Conservation (phyloP, 306 rosid genomes). For the Oxytropis ochrocephala region DNA sequence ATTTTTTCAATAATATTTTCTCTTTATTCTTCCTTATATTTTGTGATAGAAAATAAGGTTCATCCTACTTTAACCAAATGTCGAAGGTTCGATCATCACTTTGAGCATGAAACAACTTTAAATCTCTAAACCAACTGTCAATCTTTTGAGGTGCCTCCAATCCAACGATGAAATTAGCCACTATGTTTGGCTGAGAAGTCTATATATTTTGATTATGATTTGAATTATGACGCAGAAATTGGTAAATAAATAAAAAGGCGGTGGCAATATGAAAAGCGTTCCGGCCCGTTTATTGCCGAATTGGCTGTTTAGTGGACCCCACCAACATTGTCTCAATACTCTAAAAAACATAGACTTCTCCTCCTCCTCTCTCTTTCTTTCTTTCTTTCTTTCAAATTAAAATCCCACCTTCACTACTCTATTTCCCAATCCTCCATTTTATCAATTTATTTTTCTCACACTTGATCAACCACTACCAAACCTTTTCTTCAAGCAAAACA, state of each 20-base stretch:
- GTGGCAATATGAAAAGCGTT: constrained; percentile 24
- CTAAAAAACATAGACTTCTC: neutral
- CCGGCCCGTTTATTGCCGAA: constrained; percentile 5
- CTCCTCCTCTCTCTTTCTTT: neutral
- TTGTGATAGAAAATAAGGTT: too few species aligned
- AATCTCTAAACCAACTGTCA: too few species aligned
- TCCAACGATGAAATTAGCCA: too few species aligned
- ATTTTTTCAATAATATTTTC: too few species aligned
- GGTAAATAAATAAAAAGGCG: constrained; percentile 26
- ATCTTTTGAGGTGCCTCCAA: too few species aligned
- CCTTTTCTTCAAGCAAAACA: constrained; percentile 23
- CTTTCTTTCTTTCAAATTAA: constrained; percentile 6
- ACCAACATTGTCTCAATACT: constrained; percentile 8
- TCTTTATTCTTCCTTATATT: too few species aligned
- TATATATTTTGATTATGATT: neutral
- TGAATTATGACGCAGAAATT: neutral
- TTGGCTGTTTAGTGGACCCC: constrained; percentile 28
- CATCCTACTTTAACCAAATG: too few species aligned
- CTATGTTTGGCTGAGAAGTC: too few species aligned
- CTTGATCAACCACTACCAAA: neutral
- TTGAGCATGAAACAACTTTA: too few species aligned
- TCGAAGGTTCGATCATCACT: too few species aligned
- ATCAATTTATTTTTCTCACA: neutral
- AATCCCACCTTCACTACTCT: neutral
- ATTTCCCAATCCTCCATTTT: neutral